Evolutionary conservation across 768 basidiomycete genomes (phyloP).

Genomic region (Tricholoma flavovirens): DNA sequence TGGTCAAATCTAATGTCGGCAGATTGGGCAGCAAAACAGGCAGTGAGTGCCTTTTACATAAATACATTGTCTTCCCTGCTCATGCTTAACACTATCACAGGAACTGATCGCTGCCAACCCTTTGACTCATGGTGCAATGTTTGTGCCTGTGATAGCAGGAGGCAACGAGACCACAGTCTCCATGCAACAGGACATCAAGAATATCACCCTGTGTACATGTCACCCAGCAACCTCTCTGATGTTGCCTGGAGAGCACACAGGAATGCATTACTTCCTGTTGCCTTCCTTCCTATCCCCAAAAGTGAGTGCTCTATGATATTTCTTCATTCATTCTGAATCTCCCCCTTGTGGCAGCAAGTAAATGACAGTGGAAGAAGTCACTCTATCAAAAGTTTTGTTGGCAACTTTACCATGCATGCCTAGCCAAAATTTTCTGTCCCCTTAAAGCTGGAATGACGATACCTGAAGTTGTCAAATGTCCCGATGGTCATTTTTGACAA

Average conservation of each 20-base stretch:
- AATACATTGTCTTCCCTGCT: not conserved
- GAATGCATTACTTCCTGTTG: slow-evolving; percentile 22
- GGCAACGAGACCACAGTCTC: slow-evolving; percentile 40
- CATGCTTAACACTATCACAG: not conserved
- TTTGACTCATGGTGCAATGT: slow-evolving; percentile 23
- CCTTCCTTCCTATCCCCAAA: slow-evolving; percentile 32
- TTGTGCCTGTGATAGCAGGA: slow-evolving; percentile 27
- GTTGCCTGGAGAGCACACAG: slow-evolving; percentile 23
- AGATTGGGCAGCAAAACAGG: not conserved
- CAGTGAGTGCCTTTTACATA: not conserved
- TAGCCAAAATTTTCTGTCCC: slow-evolving; percentile 12
- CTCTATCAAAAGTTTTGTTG: slow-evolving; percentile 14
- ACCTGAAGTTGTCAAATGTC: slow-evolving; percentile 17
- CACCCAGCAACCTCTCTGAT: slow-evolving; percentile 24
- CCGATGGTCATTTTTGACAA: slow-evolving; percentile 21
- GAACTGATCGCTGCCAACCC: slow-evolving; percentile 4
- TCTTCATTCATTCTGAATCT: not conserved
- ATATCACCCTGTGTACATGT: slow-evolving; percentile 31
- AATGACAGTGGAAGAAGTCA: slow-evolving; percentile 9
- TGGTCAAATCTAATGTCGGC: not conserved
- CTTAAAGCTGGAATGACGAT: slow-evolving; percentile 19
- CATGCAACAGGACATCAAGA: slow-evolving; percentile 34
- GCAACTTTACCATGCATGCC: slow-evolving; percentile 19
- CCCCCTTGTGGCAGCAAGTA: slow-evolving; percentile 8
- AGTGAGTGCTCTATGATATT: slow-evolving; percentile 15